Evolutionary conservation across 2,329 filamentous ascomycete species (phyloP).

Genomic region (Colletotrichum salicis): DNA sequence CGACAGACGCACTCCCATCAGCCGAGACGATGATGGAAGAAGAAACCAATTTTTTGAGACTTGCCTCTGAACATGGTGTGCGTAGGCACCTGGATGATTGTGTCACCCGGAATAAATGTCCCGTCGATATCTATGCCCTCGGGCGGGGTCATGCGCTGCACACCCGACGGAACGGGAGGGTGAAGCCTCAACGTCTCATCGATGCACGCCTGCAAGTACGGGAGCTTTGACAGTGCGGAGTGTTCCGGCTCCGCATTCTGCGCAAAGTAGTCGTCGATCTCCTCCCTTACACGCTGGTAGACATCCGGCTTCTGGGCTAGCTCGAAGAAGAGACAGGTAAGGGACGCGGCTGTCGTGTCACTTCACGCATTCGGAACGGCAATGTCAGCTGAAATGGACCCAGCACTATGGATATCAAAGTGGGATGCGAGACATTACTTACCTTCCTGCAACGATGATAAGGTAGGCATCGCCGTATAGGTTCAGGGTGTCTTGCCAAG

Average conservation of each 20-base stretch:
- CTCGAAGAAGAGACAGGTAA: slow-evolving; percentile 36
- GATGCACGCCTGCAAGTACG: slow-evolving; percentile 49
- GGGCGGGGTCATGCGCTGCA: slow-evolving; percentile 49
- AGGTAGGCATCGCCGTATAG: slow-evolving; percentile 44
- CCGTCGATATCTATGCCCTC: slow-evolving; percentile 49
- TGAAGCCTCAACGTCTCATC: slow-evolving; percentile 53
- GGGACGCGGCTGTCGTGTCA: slow-evolving; percentile 35
- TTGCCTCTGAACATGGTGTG: slow-evolving; percentile 40
- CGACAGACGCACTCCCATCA: background rate
- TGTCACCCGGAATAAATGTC: slow-evolving; percentile 48
- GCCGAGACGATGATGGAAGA: background rate
- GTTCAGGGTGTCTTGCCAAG: slow-evolving; percentile 39
- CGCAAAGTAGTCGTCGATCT: slow-evolving; percentile 37
- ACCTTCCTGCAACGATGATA: slow-evolving; percentile 47
- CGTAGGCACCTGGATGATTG: slow-evolving; percentile 45
- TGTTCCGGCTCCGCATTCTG: slow-evolving; percentile 33
- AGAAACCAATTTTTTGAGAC: background rate
- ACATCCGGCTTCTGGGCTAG: slow-evolving; percentile 26
- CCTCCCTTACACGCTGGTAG: slow-evolving; percentile 13
- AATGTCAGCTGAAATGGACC: background rate
- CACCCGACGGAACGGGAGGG: slow-evolving; percentile 48
- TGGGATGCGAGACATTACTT: background rate
- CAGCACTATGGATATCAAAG: background rate
- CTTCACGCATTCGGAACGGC: slow-evolving; percentile 6
- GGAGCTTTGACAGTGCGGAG: slow-evolving; percentile 39